Evolutionary conservation across 2,329 filamentous ascomycete genomes (phyloP), one percentile per base, ranked within the genome.

Genomic region (Thelonectria discophora): DNA sequence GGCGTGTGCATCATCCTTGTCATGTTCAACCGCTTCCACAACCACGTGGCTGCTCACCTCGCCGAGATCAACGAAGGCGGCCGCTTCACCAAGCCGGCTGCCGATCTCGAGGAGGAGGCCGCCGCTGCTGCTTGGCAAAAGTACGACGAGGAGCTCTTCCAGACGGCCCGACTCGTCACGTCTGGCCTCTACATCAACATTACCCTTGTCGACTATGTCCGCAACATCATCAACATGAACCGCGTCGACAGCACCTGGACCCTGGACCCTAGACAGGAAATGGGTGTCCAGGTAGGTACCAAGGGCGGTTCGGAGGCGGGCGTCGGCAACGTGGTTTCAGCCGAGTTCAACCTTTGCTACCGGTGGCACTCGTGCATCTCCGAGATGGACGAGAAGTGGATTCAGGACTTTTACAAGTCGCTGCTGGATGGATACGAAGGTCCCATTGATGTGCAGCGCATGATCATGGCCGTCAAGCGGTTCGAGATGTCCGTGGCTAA

Each of bases 291-390:
- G 3, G 79, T 76, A 0, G 82, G 81, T 65, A 88, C 82, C 9
- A 81, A 82, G 32, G 76, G 84, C 2, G 84, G 86, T 1, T 86
- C 90, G 0, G 87, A 91, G 46, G 83, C 88, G 21, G 93, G 91
- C 43, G 86, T 90, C 0, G 93, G 93, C 52, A 96, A 95, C 71
- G 88, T 90, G 66, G 91, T 94, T 5, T 94, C 91, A 0, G 91
- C 90, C 3, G 93, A 97, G 78, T 97, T 97, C 82, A 96, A 95
- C 73, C 82, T 97, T 10, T 90, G 91, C 67, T 96, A 97, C 75
- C 85, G 92, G 65, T 96, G 92, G 92, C 92, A 96, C 79, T 92
- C 91, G 3, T 88, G 90, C 68, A 91, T 95, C 68, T 86, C 73
- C 0, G 85, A 87, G 60, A 88, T 86, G 65, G 93, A 97, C 70